These are phyloP conservation scores for Fusarium sp. DNA, from an alignment of 2,329 filamentous ascomycete species.

Conservation along the genomic window DNA sequence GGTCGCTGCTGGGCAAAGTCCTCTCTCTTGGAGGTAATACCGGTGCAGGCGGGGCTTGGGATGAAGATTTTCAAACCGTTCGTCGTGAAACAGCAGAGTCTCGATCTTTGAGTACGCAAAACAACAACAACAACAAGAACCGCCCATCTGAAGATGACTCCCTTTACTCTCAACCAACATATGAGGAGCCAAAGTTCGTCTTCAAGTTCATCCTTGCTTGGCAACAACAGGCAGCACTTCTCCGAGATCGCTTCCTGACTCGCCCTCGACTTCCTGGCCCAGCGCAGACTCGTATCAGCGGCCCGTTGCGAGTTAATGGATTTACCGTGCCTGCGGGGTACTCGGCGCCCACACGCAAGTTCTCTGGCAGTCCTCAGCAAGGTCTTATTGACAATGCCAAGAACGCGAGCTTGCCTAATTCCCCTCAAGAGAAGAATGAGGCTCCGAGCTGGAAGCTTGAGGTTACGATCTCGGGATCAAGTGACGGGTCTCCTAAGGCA, in stretches of 20 bases:
- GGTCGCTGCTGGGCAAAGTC: conserved; percentile 74
- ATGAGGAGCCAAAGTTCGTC: conserved; percentile 69
- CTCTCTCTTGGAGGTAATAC: conserved; percentile 57
- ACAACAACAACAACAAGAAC: conserved; percentile 49
- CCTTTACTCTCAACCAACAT: conserved; percentile 67
- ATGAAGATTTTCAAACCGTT: conserved; percentile 64
- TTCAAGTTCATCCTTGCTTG: conserved; percentile 83
- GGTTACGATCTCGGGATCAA: conserved; percentile 42
- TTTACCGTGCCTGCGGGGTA: conserved; percentile 55
- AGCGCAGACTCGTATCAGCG: conserved; percentile 73
- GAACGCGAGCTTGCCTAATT: conserved; percentile 60
- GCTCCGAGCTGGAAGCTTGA: conserved; percentile 34
- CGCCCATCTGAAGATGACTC: conserved; percentile 66
- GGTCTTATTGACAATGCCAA: conserved; percentile 65
- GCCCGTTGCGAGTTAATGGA: conserved; percentile 56
- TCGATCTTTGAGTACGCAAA: conserved; percentile 54
- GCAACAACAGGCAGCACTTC: conserved; percentile 67
- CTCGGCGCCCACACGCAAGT: conserved; percentile 61
- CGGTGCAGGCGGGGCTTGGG: conserved; percentile 44
- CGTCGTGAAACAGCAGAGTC: conserved; percentile 65
- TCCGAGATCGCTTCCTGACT: conserved; percentile 72
- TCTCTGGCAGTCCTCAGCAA: conserved; percentile 61
- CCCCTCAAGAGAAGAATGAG: conserved; percentile 48
- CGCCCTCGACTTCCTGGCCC: conserved; percentile 77
- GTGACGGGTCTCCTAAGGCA: conserved; percentile 29